Percentiles rank a stretch among this genome's conserved stretches.
Evolutionary conservation across 2,329 filamentous ascomycete species (phyloP).

Genomic region (Pseudogymnoascus sp.): DNA sequence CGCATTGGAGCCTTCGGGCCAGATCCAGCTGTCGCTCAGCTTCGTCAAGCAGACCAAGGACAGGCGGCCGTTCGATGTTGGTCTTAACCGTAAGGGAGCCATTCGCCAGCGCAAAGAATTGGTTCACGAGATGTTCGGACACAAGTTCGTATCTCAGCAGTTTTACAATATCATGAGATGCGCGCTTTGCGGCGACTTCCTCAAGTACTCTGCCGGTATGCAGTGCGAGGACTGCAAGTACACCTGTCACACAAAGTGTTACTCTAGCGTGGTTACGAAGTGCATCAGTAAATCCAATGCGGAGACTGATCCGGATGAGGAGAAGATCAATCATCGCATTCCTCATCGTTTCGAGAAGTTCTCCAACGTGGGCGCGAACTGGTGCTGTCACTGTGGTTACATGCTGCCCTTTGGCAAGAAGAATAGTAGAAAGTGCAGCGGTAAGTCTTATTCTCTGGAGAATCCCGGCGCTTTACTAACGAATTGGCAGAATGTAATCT

Average conservation of each 20-base stretch:
- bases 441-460: constrained; percentile 41
- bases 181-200: constrained; percentile 92
- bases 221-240: constrained; percentile 99
- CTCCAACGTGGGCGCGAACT: constrained; percentile 95
- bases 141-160: constrained; percentile 97
- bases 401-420: constrained; percentile 91
- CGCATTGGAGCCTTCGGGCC: constrained; percentile 86
- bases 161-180: constrained; percentile 99
- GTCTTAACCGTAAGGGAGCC: constrained; percentile 88
- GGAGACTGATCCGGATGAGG: constrained; percentile 95
- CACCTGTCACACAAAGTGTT: constrained; percentile 97
- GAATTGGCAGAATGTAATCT: constrained; percentile 67
- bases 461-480: constrained; percentile 23
- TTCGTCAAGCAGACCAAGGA: constrained; percentile 89
- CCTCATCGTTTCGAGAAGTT: constrained; percentile 96
- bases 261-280: constrained; percentile 93
- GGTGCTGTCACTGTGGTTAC: constrained; percentile 98
- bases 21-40: constrained; percentile 83
- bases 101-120: constrained; percentile 97
- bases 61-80: constrained; percentile 74
- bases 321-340: constrained; percentile 99
- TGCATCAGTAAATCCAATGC: constrained; percentile 99
- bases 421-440: constrained; percentile 85
- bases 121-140: constrained; percentile 95
- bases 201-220: constrained; percentile 98